phyloP scores from a whole-genome alignment of 345 rosid species.

The Leavenworthia alabamica region DNA sequence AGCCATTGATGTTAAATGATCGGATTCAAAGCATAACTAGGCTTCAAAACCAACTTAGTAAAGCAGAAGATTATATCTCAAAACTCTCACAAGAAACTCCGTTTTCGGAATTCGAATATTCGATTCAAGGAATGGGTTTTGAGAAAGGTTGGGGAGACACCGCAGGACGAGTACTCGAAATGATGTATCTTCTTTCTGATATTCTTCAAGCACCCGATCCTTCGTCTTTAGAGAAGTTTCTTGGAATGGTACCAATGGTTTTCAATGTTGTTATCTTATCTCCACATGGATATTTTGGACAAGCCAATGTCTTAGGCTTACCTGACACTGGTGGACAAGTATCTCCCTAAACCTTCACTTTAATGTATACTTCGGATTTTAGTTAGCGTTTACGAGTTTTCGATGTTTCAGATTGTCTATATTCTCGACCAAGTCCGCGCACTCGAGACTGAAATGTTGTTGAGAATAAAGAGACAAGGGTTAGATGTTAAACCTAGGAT shows the following conservation, averaged over 20 bases:
- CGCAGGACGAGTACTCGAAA: constrained; percentile 65
- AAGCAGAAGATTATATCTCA: constrained; percentile 86
- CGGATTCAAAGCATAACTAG: constrained; percentile 51
- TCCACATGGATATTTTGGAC: constrained; percentile 96
- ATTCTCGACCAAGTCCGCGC: constrained; percentile 99
- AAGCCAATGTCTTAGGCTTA: constrained; percentile 98
- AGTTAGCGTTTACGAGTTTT: not conserved
- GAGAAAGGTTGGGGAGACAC: constrained; percentile 99
- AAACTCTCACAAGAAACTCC: constrained; percentile 65
- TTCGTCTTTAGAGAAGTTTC: constrained; percentile 79
- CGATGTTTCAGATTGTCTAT: constrained; percentile 64
- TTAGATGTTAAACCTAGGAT: constrained; percentile 74
- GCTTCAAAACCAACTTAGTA: constrained; percentile 59
- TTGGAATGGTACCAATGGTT: constrained; percentile 90
- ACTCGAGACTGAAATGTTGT: constrained; percentile 80
- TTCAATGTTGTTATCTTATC: constrained; percentile 93
- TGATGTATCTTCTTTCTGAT: constrained; percentile 80
- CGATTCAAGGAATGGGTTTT: constrained; percentile 90
- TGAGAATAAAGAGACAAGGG: constrained; percentile 82
- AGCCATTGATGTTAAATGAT: constrained; percentile 96
- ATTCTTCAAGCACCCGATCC: constrained; percentile 99
- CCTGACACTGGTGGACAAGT: constrained; percentile 99
- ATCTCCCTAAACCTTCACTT: not conserved
- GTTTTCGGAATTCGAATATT: constrained; percentile 68
- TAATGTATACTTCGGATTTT: not conserved